Evolutionary conservation across 2,329 filamentous ascomycete species (phyloP), one percentile per base, ranked within the genome.

Genomic region (Geoglossum cookeanum): DNA sequence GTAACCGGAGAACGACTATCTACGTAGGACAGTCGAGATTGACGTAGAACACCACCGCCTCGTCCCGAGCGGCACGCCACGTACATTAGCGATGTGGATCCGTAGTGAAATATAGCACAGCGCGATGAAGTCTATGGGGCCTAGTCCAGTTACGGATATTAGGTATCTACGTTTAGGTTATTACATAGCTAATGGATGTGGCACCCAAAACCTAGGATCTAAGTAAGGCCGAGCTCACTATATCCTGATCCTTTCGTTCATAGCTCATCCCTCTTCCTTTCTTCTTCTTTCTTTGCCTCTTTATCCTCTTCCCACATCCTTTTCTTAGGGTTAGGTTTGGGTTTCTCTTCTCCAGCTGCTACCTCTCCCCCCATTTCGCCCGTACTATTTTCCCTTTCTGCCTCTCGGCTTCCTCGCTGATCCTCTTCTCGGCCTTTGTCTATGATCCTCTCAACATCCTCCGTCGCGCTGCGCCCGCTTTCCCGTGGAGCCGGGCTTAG

Each of bases 241-340:
- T 37, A 37, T 37, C 3, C 44, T n/a, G 29, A 11, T 49, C n/a
- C n/a, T n/a, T n/a, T n/a, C 30, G 9, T 30, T 53, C 49, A 59
- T 54, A 69, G 56, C 58, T 69, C 67, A 59, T 68, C 65, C 54
- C 62, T 67, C 37, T 57, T 59, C 57, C 60, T 62, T 58, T 64
- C 59, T 48, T 61, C 62, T 27, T 63, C 62, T 60, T 64, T 65
- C 51, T 57, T 59, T 58, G 65, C 65, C 60, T 72, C 70, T 48
- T 63, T 66, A 33, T 71, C 68, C 58, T 78, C 78, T 61, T 81
- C 78, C 72, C 78, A 80, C 69, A 76, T 76, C 68, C 78, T 75
- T 70, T 82, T 82, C 71, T 76, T 81, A 5, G 78, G 77, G 65
- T 82, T 82, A 32, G 66, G 63, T 55, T 65, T 66, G 59, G 66